These are phyloP conservation scores for Angomonas ambiguus DNA, from an alignment of 208 protist genomes.

Conservation along the genomic window DNA sequence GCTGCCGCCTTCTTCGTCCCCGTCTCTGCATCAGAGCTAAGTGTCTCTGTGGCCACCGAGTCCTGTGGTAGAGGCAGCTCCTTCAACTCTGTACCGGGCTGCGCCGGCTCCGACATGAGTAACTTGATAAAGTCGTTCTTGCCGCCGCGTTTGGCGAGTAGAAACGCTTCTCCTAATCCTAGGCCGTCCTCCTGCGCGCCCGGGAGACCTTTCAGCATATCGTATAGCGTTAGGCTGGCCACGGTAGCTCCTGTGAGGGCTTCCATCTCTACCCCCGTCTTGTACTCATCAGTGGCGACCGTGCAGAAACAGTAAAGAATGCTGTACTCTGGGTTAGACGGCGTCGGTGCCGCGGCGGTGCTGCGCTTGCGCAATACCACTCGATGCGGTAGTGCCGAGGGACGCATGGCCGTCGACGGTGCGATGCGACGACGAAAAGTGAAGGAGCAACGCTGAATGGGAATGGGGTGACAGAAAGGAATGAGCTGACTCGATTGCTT, in stretches of 20 bases:
- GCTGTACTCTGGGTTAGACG: slow-evolving; percentile 47
- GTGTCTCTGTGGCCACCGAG: neutral
- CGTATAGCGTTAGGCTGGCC: slow-evolving; percentile 85
- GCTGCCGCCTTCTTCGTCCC: neutral
- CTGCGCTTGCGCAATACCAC: slow-evolving; percentile 66
- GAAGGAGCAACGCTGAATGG: slow-evolving; percentile 87
- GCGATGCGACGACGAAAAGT: slow-evolving; percentile 72
- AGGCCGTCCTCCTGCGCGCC: slow-evolving; percentile 83
- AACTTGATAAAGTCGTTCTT: slow-evolving; percentile 81
- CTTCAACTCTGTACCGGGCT: slow-evolving; percentile 7
- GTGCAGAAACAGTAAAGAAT: slow-evolving; percentile 87
- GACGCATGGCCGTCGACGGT: slow-evolving; percentile 19
- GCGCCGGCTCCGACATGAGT: slow-evolving; percentile 76
- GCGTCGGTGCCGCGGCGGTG: slow-evolving; percentile 25
- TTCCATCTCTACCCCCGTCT: slow-evolving; percentile 96
- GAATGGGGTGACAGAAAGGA: slow-evolving; percentile 93
- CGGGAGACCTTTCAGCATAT: slow-evolving; percentile 76
- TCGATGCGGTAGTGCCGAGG: slow-evolving; percentile 69
- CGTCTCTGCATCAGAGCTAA: neutral
- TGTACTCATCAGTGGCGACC: slow-evolving; percentile 73
- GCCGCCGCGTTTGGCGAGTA: slow-evolving; percentile 73
- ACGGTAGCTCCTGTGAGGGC: slow-evolving; percentile 91
- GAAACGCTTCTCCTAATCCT: slow-evolving; percentile 70
- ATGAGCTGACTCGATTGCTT: slow-evolving; percentile 91
- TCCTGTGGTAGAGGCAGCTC: neutral